Conservation (phyloP, 106 monocot genomes). For the Apostasia ramifera region DNA sequence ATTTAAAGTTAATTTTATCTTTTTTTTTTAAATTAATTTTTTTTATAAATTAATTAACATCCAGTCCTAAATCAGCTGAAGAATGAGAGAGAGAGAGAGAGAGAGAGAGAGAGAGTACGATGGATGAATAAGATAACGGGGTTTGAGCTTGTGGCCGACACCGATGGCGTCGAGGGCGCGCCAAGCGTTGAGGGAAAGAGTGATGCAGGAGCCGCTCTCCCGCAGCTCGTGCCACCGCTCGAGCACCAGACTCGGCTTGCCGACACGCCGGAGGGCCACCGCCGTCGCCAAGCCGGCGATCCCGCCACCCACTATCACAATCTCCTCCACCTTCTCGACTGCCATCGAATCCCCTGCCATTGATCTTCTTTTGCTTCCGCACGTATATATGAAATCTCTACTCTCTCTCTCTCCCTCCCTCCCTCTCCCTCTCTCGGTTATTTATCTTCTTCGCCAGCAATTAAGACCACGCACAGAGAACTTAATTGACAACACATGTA, state of each 20-base stretch:
- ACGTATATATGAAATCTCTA: too few species aligned
- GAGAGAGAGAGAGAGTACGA: not conserved
- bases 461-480: too few species aligned
- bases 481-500: too few species aligned
- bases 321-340: not conserved
- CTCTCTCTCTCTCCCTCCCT: too few species aligned
- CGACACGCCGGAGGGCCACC: constrained; percentile 1
- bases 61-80: too few species aligned
- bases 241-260: constrained; percentile 3
- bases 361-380: too few species aligned
- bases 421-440: too few species aligned
- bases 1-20: too few species aligned
- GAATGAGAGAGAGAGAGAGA: not conserved
- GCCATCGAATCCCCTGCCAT: too few species aligned
- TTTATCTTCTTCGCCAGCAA: too few species aligned
- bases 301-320: constrained; percentile 16
- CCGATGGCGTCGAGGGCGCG: constrained; percentile 15
- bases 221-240: constrained; percentile 10
- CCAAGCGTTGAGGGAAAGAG: constrained; percentile 9
- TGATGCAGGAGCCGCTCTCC: not conserved
- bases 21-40: too few species aligned
- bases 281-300: constrained; percentile 16
- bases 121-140: not conserved
- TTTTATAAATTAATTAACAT: too few species aligned
- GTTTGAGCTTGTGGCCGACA: constrained; percentile 6